phyloP scores from a whole-genome alignment of 2,329 filamentous ascomycete species.

The Gnomoniopsis smithogilvyi region DNA sequence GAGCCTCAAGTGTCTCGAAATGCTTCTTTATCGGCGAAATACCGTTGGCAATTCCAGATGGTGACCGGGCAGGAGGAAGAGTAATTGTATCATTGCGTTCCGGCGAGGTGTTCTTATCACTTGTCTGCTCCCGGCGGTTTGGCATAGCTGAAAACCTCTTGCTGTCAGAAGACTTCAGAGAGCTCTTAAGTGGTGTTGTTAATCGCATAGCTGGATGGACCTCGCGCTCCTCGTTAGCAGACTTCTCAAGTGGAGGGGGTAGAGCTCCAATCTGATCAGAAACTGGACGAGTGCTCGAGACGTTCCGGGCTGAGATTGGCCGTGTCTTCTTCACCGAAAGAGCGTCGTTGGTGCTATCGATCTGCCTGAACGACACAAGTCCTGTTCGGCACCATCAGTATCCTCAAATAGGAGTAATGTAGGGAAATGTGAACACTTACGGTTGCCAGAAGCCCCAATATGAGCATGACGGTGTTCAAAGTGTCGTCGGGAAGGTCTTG shows the following conservation, averaged over 20 bases:
- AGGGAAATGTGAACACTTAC: neutral
- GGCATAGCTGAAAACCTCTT: neutral
- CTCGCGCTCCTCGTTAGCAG: neutral
- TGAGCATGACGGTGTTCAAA: neutral
- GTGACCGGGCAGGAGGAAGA: neutral
- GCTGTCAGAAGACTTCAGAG: conserved; percentile 2
- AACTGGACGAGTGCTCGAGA: neutral
- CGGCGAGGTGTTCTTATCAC: neutral
- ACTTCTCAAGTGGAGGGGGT: conserved; percentile 11
- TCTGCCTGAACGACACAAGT: conserved; percentile 16
- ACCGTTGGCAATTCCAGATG: neutral
- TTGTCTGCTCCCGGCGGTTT: neutral
- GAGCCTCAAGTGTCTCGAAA: neutral
- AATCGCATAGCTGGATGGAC: neutral
- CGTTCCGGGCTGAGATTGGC: neutral
- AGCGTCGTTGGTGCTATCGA: conserved; percentile 14
- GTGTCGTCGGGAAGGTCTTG: neutral
- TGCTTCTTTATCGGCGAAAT: neutral
- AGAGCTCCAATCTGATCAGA: neutral
- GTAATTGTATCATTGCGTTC: neutral
- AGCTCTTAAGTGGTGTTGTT: conserved; percentile 12
- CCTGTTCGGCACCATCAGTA: neutral
- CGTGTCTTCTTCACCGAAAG: conserved; percentile 18
- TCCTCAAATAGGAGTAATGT: neutral
- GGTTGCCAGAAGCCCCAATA: neutral